These are phyloP conservation scores for Talaromyces adpressus DNA, from an alignment of 495 filamentous ascomycete genomes.

Conservation along the genomic window DNA sequence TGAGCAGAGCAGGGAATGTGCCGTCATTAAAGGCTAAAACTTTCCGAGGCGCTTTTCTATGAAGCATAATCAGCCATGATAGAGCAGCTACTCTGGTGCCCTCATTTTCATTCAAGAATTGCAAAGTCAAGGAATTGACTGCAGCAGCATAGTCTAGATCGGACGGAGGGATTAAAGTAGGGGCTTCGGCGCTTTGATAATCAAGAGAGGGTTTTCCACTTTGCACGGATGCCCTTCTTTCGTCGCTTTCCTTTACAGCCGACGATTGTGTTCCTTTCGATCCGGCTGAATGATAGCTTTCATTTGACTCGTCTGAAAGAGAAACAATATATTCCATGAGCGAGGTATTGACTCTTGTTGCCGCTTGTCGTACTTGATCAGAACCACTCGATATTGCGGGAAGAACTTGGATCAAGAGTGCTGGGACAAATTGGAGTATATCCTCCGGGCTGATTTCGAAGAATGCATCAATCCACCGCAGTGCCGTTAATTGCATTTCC, in stretches of 20 bases:
- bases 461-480: slow-evolving; percentile 94
- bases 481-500: slow-evolving; percentile 80
- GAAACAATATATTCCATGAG: slow-evolving; percentile 89
- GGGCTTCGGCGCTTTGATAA: slow-evolving; percentile 26
- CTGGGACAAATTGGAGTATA: slow-evolving; percentile 90
- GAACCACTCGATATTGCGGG: slow-evolving; percentile 91
- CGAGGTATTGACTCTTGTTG: slow-evolving; percentile 79
- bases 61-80: slow-evolving; percentile 95
- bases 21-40: slow-evolving; percentile 95
- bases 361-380: slow-evolving; percentile 81
- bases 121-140: slow-evolving; percentile 87
- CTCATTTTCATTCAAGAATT: slow-evolving; percentile 96
- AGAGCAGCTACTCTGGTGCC: slow-evolving; percentile 89
- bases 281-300: slow-evolving; percentile 25
- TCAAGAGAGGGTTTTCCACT: slow-evolving; percentile 37
- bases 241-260: slow-evolving; percentile 36
- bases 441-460: slow-evolving; percentile 97
- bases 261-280: slow-evolving; percentile 31
- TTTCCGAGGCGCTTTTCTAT: slow-evolving; percentile 88
- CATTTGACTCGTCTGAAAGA: slow-evolving; percentile 66
- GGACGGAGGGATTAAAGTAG: slow-evolving; percentile 37
- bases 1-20: slow-evolving; percentile 91
- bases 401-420: slow-evolving; percentile 82
- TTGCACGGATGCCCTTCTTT: slow-evolving; percentile 48
- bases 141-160: slow-evolving; percentile 96